Base-by-base conservation (phyloP, 2,329 filamentous ascomycete species). In the Exophiala sp. region DNA sequence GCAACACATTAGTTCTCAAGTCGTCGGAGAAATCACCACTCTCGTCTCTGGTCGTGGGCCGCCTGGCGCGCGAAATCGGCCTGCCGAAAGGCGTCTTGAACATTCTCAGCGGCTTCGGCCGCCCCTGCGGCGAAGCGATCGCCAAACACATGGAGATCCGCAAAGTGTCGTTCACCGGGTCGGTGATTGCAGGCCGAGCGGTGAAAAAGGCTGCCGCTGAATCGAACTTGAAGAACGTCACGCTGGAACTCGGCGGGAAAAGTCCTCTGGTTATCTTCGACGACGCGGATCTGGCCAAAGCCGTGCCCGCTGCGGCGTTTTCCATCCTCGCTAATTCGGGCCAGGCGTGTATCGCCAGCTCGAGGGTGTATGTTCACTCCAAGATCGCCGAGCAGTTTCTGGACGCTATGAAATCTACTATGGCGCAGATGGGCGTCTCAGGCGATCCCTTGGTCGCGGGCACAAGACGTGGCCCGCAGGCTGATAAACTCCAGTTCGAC, bases 401-500 rank as follows among this genome's bases (percentile, higher is more conserved):
- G 7, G 60, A 69, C 46, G 71, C 67, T 23, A 69, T 75, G 68
- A 75, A 71, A 52, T 71, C 79, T 37, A 70, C 68, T 44, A 61
- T 63, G 44, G 59, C 58, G 30, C 59, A 63, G 45, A 56, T 55
- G 40, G 50, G 60, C 34, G 58, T 57, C 29, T 48, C 55, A 5
- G 60, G 63, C 34, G 58, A 64, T 69, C 62, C 65, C 47, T 61
- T 62, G 7, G 62, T 75, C 4, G 68, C 70, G 2, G 71, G 67
- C 2, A 68, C 70, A 19, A 66, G 75, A 50, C 76, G 82, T 1
- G 83, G 81, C 0, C 83, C 83, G 0, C 66, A 85, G 2, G 80
- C 82, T 53, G 86, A 86, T 65, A 66, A 73, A 57, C 76, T 80
- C 74, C 83, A 86, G 64, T 85, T 74, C 61, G 76, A 82, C 40